Evolutionary conservation across 768 basidiomycete genomes (phyloP), one percentile per base, ranked within the genome.

Genomic region (Mycena kentingensis): DNA sequence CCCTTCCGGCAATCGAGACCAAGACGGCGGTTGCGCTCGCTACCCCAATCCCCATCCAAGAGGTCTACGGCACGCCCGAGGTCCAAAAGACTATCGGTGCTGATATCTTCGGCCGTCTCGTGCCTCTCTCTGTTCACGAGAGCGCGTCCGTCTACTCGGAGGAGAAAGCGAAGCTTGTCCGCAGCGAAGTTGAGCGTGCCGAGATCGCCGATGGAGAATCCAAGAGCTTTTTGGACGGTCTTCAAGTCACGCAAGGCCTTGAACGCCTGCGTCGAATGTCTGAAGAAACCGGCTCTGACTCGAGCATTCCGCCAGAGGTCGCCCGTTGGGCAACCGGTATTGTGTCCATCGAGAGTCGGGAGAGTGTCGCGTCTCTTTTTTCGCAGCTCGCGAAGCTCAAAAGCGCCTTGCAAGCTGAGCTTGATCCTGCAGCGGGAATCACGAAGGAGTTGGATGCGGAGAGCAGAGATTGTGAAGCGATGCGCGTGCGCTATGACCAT

Each of bases 101-200:
- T 16, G 96, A 98, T 69, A 77, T 98, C 48, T 99, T 99, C 69
- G 67, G 84, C 54, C 79, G 85, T 37, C 81, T 99, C 4, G 80
- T 99, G 28, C 97, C 97, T 12, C 74, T 99, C 37, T 90, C 89
- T 60, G 93, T 99, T 5, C 95, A 98, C 66, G 95, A 98, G 71
- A 90, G 90, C 57, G 96, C 96, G 13, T 90, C 88, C 52, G 85
- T 99, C 13, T 99, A 99, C 69, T 96, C 93, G 1, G 97, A 99
- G 69, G 97, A 99, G 73, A 98, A 98, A 73, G 97, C 96, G 19
- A 98, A 99, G 70, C 66, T 91, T 24, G 93, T 94, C 7, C 79
- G 97, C 34, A 83, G 77, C 5, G 94, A 98, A 67, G 90, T 88
- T 7, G 96, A 98, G 74, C 83, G 84, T 46, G 87, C 85, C 0